Evolutionary conservation across 805 yeast genomes (phyloP).

Genomic region (Starmera quercuum): DNA sequence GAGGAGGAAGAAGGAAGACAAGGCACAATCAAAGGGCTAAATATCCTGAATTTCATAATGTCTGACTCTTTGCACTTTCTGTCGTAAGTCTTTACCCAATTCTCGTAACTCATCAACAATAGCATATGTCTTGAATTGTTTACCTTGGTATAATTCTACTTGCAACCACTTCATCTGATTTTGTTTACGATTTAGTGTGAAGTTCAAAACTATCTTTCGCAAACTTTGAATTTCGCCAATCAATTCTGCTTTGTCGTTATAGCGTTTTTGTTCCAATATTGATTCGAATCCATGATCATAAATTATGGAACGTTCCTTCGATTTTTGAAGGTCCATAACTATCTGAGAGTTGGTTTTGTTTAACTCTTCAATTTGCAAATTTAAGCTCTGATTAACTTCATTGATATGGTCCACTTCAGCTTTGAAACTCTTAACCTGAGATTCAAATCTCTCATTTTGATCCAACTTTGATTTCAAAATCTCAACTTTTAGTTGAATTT

Average conservation of each 20-base stretch:
- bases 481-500: conserved; percentile 36
- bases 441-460: conserved; percentile 23
- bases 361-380: conserved; percentile 8
- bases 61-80: conserved; percentile 3
- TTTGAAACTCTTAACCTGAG: conserved; percentile 16
- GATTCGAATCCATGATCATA: conserved; percentile 24
- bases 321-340: conserved; percentile 19
- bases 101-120: conserved; percentile 13
- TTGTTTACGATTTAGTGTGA: conserved; percentile 6
- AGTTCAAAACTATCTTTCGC: conserved; percentile 23
- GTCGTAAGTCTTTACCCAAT: conserved; percentile 12
- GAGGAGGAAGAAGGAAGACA: neutral
- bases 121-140: conserved; percentile 1
- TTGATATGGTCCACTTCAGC: conserved; percentile 11
- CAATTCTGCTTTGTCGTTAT: conserved; percentile 26
- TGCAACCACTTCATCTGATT: conserved; percentile 5
- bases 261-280: conserved; percentile 26
- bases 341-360: conserved; percentile 17
- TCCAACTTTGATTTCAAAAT: conserved; percentile 36
- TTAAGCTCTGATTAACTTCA: conserved; percentile 8
- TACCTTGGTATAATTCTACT: conserved; percentile 4
- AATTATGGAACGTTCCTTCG: conserved; percentile 17
- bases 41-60: neutral
- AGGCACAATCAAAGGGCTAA: neutral
- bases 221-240: conserved; percentile 38